These are phyloP conservation scores for Malassezia sympodialis DNA, from an alignment of 1,284 basidiomycete genomes.

Conservation along the genomic window DNA sequence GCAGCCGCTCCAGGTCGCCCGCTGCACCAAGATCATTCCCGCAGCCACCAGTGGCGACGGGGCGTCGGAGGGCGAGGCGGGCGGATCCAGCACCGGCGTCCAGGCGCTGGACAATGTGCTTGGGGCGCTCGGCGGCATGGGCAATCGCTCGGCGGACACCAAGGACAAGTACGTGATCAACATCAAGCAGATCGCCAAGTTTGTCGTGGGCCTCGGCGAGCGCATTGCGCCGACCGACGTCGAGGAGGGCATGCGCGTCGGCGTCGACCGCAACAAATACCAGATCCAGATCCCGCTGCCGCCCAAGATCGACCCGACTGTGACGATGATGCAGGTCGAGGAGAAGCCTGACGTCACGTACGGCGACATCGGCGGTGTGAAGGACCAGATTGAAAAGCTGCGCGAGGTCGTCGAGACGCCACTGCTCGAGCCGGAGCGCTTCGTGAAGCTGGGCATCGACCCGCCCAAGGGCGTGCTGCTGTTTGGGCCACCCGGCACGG, in stretches of 20 bases:
- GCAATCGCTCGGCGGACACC: conserved; percentile 65
- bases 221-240: conserved; percentile 95
- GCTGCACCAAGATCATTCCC: conserved; percentile 96
- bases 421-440: conserved; percentile 78
- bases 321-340: conserved; percentile 99
- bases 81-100: conserved; percentile 16
- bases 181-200: conserved; percentile 99
- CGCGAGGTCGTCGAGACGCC: conserved; percentile 97
- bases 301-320: conserved; percentile 96
- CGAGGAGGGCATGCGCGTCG: conserved; percentile 99
- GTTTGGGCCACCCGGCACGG: conserved; percentile 90
- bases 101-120: conserved; percentile 29
- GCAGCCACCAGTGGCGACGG: conserved; percentile 47
- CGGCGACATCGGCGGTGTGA: conserved; percentile 94
- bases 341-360: conserved; percentile 98
- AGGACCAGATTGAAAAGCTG: conserved; percentile 98
- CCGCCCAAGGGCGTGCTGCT: conserved; percentile 96
- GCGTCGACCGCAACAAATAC: conserved; percentile 92
- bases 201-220: conserved; percentile 93
- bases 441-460: conserved; percentile 95
- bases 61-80: conserved; percentile 16
- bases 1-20: conserved; percentile 88
- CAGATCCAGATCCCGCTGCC: conserved; percentile 99
- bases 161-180: conserved; percentile 96
- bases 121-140: conserved; percentile 28